Evolutionary conservation across 2,329 filamentous ascomycete species (phyloP), one percentile per base, ranked within the genome.

Genomic region (Colletotrichum nymphaeae): DNA sequence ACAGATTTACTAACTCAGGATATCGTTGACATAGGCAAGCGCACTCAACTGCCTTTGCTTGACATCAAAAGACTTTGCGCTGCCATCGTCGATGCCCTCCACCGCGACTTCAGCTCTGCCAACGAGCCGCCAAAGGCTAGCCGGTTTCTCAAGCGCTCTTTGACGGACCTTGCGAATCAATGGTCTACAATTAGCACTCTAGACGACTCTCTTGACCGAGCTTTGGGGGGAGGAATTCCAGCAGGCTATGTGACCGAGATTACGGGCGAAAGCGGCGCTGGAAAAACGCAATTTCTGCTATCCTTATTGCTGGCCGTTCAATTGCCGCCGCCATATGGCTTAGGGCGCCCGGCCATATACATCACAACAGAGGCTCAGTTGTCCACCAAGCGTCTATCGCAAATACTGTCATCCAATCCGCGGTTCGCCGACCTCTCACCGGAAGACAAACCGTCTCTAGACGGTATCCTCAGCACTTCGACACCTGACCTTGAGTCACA

Each of bases 261-360:
- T 74, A 93, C 95, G 1, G 97, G 97, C 72, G 97, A 98, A 86
- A 97, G 95, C 76, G 97, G 95, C 78, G 94, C 92, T 76, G 97
- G 96, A 79, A 99, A 99, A 88, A 98, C 97, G 1, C 97, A 99
- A 82, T 91, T 98, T 79, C 92, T 98, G 32, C 89, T 98, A 32
- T 92, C 93, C 26, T 89, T 99, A 32, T 91, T 97, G 57, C 91
- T 98, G 42, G 89, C 95, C 37, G 92, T 93, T 19, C 97, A 99
- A 82, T 92, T 98, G 5, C 91, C 94, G 2, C 84, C 91, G 1
- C 93, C 94, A 0, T 86, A 87, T 55, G 95, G 94, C 6, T 88
- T 95, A 0, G 89, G 89, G 49, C 91, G 91, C 74, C 89, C 91
- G n/a, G 93, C 94, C 1, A 88, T 99, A 46, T 99, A 99, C 86